Evolutionary conservation across 139 green algal genomes (phyloP), one percentile per base, ranked within the genome.

Genomic region (Micractinium conductrix): DNA sequence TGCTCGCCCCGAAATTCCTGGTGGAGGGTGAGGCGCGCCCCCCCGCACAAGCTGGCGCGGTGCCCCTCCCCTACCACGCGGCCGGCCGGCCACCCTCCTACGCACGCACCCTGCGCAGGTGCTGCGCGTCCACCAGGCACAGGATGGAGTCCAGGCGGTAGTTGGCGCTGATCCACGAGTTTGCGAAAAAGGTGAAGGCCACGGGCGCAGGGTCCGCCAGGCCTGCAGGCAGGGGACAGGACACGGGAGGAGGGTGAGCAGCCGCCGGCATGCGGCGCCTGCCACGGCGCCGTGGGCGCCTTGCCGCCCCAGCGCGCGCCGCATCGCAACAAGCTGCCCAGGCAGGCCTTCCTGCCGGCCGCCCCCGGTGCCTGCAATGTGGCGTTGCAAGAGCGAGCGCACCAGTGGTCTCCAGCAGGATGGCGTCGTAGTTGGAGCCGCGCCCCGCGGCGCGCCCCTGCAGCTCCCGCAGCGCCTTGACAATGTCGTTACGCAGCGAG

Each of bases 381-480:
- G n/a, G n/a, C n/a, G n/a, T n/a, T n/a, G n/a, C n/a, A n/a, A n/a
- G n/a, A n/a, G n/a, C n/a, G n/a, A n/a, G n/a, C n/a, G n/a, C n/a
- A n/a, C n/a, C n/a, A n/a, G 95, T 97, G 1, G 95, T 97, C 88
- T 98, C 95, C 30, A 98, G 75, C 10, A 97, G 87, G 62, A 97
- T 93, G 7, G 83, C 87, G 50, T 96, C 87, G 50, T 93, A 91
- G 38, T 75, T n/a, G 65, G 35, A 84, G 43, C 87, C 84, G 50
- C 87, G 69, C 44, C 63, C 45, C n/a, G 44, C 44, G 0, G 24
- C 78, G 17, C 62, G 62, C 30, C 42, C 65, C 86, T 95, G 91
- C 76, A 98, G 91, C 85, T 94, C 86, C 3, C 85, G 85, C 78
- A 98, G 91, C 22, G 93, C 93, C 37, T 92, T 92, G 45, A 98